Evolutionary conservation across 768 basidiomycete genomes (phyloP), one percentile per base, ranked within the genome.

Genomic region (Lactarius akahatsu): DNA sequence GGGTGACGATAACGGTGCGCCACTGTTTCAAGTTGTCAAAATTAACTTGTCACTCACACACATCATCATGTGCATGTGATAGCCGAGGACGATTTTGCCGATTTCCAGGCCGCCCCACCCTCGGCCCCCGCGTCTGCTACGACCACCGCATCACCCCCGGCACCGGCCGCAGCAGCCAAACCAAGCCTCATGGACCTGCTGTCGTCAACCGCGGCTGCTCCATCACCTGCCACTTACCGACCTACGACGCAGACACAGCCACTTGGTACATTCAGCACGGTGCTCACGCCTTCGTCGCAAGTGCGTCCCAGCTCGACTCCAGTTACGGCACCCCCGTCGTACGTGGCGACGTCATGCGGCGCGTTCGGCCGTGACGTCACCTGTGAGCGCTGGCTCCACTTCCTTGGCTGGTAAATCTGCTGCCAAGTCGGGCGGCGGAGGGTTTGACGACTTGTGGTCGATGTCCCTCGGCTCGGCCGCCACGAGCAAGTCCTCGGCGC

Each of bases 391-490:
- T 6, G 36, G 43, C 11, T 1, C 57, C 2, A 54, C 74, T 1
- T 45, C 76, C 13, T 59, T 26, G 30, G 70, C 72, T 40, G 66
- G 78, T 20, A 70, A 75, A 38, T 64, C 78, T 18, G 73, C 78
- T 16, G 73, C 78, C 20, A 74, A 80, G 26, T 65, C 77, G 71
- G 67, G 86, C 43, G 72, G 75, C 64, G 78, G 83, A 64, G 88
- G 86, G 72, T 97, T 96, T 73, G 95, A 95, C 69, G 95, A 97
- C 74, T 75, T 97, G 70, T 97, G 92, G 91, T 84, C 85, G 26
- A 82, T 94, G 82, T 91, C 89, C 2, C 82, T 96, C 43, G 89
- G 89, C 34, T 70, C 78, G 28, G 23, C 50, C 11, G 52, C 59
- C 7, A 62, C 80, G 16, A 71, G 62, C 40, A 67, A 80, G 45